A percentile compares a stretch with the other conserved stretches of the same genome.
Evolutionary conservation across 129 eudicot genomes (phyloP).

Genomic region (Ambrosia artemisiifolia): DNA sequence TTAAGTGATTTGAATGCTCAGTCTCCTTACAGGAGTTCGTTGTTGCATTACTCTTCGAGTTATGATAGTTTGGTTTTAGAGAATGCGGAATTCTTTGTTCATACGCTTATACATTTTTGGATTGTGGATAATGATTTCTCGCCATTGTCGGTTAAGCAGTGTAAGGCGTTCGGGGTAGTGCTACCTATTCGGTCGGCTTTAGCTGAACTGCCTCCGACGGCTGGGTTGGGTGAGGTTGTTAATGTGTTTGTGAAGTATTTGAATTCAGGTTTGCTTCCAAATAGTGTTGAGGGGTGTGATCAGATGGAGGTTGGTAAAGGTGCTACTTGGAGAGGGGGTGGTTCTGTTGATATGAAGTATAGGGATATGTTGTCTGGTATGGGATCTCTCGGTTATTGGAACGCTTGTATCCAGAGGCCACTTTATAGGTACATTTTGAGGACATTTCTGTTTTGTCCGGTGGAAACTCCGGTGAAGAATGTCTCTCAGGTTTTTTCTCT

Average conservation of each 20-base stretch:
- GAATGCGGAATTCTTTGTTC: slow-evolving; percentile 67
- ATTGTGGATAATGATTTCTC: slow-evolving; percentile 88
- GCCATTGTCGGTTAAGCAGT: slow-evolving; percentile 59
- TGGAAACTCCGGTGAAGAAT: slow-evolving; percentile 77
- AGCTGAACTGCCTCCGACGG: slow-evolving; percentile 75
- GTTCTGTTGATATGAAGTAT: slow-evolving; percentile 35
- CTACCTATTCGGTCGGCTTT: slow-evolving; percentile 61
- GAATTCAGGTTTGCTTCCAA: slow-evolving; percentile 43
- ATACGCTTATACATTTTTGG: slow-evolving; percentile 73
- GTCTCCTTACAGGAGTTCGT: slow-evolving; percentile 77
- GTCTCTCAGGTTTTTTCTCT: slow-evolving; percentile 75
- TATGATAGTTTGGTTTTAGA: slow-evolving; percentile 45
- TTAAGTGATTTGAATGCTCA: slow-evolving; percentile 49
- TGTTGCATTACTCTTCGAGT: slow-evolving; percentile 66
- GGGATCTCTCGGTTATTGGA: slow-evolving; percentile 58
- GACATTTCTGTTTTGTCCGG: slow-evolving; percentile 79
- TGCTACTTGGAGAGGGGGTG: slow-evolving; percentile 37
- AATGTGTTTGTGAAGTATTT: slow-evolving; percentile 72
- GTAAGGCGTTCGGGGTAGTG: slow-evolving; percentile 62
- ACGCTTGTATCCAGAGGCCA: slow-evolving; percentile 75
- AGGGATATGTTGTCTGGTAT: slow-evolving; percentile 36
- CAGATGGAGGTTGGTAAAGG: slow-evolving; percentile 34
- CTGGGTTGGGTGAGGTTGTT: slow-evolving; percentile 81
- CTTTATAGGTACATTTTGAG: slow-evolving; percentile 82
- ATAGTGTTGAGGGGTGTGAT: slow-evolving; percentile 31